phyloP scores from a whole-genome alignment of 2,329 filamentous ascomycete species.

The Hypoxylon sp. region DNA sequence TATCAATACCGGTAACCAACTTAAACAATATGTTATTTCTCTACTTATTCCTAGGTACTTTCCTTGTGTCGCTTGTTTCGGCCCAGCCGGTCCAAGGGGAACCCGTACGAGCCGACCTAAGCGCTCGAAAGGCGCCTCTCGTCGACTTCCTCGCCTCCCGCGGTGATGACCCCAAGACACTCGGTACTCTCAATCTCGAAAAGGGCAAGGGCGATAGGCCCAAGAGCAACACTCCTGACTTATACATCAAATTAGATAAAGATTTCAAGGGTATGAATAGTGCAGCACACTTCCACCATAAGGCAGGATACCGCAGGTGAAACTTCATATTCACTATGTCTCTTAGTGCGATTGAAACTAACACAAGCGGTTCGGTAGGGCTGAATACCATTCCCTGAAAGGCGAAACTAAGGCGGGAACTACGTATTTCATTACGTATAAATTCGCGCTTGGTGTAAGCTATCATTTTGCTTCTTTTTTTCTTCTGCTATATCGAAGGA shows the following conservation, averaged over 20 bases:
- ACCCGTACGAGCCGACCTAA: slow-evolving; percentile 14
- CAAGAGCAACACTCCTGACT: slow-evolving; percentile 33
- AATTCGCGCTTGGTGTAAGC: slow-evolving; percentile 38
- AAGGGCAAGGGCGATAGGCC: slow-evolving; percentile 30
- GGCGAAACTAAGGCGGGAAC: slow-evolving; percentile 39
- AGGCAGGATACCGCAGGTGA: slow-evolving; percentile 38
- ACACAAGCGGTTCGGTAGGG: slow-evolving; percentile 11
- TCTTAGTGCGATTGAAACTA: slow-evolving; percentile 1
- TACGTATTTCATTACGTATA: slow-evolving; percentile 43
- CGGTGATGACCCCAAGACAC: slow-evolving; percentile 36
- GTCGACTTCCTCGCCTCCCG: slow-evolving; percentile 39
- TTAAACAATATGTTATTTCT: slow-evolving; percentile 12
- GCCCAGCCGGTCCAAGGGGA: slow-evolving; percentile 19
- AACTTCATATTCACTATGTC: background rate
- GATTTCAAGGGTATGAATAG: slow-evolving; percentile 29
- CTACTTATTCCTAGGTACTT: slow-evolving; percentile 13
- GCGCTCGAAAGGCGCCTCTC: slow-evolving; percentile 16
- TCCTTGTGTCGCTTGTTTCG: slow-evolving; percentile 9
- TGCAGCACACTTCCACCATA: slow-evolving; percentile 43
- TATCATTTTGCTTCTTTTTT: background rate
- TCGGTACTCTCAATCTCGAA: slow-evolving; percentile 42
- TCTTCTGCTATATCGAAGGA: background rate
- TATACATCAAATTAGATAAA: slow-evolving; percentile 40
- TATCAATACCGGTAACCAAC: background rate
- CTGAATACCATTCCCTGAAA: slow-evolving; percentile 41